Evolutionary conservation across 805 yeast species (phyloP), one percentile per base, ranked within the genome.

Genomic region (Candida vaughaniae): DNA sequence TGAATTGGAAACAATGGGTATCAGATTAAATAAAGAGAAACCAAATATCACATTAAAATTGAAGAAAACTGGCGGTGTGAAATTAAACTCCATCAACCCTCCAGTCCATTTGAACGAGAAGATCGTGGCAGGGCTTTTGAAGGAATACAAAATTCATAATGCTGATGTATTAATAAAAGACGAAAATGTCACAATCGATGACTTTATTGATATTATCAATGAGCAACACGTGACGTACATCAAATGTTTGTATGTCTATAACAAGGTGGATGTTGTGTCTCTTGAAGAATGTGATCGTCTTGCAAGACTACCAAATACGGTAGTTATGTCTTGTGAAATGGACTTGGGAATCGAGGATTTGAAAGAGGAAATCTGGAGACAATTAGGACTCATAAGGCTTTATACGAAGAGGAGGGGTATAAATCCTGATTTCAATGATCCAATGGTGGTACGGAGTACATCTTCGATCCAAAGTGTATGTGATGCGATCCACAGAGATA

Each of bases 231-330:
- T 95, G 43, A 82, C 88, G 8, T 91, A 91, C 59, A 82, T 89
- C 59, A 88, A 86, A 49, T 93, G 98, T 61, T 72, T 91, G 18
- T 91, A 93, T 54, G 96, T 87, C 16, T 93, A 89, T 71, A 91
- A 93, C 71, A 91, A 91, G 73, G 78, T 91, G 31, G 99, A 91
- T 58, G 91, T 96, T 0, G 97, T 91, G 9, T 86, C 96, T 2
- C 65, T 91, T 35, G 98, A 91, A 58, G 99, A 91, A 58, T 87
- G 88, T 34, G 96, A 93, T 60, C 68, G 95, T 38, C 72, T 91
- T 40, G 98, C 98, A 1, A 75, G 96, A 47, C 85, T 82, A 53
- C 96, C 97, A 29, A 81, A 91, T 60, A 89, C 98, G 0, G 89
- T 82, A 38, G 98, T 91, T 20, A 87, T 90, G 79, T 85, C 95